These are phyloP conservation scores for Marasmius tenuissimus DNA, from an alignment of 1,284 basidiomycete genomes.

Conservation along the genomic window DNA sequence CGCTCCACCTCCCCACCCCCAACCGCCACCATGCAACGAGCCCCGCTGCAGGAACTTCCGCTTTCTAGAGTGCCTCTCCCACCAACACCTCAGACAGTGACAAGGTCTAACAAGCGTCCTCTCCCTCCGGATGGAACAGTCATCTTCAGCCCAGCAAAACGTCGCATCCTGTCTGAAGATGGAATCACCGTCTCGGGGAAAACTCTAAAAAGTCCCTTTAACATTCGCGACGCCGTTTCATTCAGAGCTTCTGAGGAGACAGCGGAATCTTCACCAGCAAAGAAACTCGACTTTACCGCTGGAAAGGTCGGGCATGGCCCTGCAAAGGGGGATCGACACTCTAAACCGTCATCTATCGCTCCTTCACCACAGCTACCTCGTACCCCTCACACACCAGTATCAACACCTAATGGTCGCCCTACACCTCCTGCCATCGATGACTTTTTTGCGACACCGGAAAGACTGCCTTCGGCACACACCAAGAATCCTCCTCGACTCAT, in stretches of 20 bases:
- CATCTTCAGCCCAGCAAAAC: conserved; percentile 62
- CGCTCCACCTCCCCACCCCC: neutral
- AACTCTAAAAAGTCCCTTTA: conserved; percentile 31
- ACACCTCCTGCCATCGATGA: conserved; percentile 4
- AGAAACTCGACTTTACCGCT: conserved; percentile 50
- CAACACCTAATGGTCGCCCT: conserved; percentile 2
- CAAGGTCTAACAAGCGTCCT: conserved; percentile 47
- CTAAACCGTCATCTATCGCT: conserved; percentile 16
- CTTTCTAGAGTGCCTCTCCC: neutral
- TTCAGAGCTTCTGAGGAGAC: conserved; percentile 29
- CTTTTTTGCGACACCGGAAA: conserved; percentile 13
- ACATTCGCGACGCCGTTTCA: conserved; percentile 26
- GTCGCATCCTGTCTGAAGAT: conserved; percentile 63
- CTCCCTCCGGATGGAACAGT: conserved; percentile 50
- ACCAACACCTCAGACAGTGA: neutral
- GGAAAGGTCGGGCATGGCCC: conserved; percentile 22
- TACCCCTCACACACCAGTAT: conserved; percentile 3
- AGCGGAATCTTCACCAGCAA: conserved; percentile 40
- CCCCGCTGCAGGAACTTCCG: conserved; percentile 1
- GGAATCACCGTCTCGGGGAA: conserved; percentile 44
- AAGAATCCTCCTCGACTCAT: conserved; percentile 25
- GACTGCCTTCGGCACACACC: conserved; percentile 17
- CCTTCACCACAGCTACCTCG: conserved; percentile 23
- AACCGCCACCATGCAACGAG: neutral
- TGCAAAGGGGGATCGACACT: neutral